Conservation (phyloP, 2,329 filamentous ascomycete genomes). For the Alternaria postmessia region DNA sequence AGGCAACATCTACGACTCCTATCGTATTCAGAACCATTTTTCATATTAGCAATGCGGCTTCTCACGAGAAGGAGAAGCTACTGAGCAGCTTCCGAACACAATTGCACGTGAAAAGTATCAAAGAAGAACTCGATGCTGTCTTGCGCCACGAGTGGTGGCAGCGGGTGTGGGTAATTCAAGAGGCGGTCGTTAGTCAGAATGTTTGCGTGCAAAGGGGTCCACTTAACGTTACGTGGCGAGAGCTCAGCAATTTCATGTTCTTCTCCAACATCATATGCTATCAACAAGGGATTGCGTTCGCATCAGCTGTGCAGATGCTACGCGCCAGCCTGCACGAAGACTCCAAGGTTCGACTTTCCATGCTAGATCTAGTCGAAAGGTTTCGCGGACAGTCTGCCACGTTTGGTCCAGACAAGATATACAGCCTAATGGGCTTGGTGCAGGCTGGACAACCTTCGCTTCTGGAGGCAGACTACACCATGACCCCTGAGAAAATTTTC, state of each 20-base stretch:
- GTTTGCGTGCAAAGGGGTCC: slow-evolving; percentile 15
- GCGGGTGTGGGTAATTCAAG: slow-evolving; percentile 16
- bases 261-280: background rate
- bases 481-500: slow-evolving; percentile 7
- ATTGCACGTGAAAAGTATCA: background rate
- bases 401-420: slow-evolving; percentile 17
- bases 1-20: background rate
- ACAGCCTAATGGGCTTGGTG: background rate
- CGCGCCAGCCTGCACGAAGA: background rate
- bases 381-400: slow-evolving; percentile 15
- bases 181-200: slow-evolving; percentile 4
- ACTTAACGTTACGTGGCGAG: slow-evolving; percentile 2
- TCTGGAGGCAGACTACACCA: slow-evolving; percentile 1
- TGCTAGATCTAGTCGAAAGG: background rate
- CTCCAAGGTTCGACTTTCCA: background rate
- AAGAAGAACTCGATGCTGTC: background rate
- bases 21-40: background rate
- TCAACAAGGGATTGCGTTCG: background rate
- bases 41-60: too few species aligned
- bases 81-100: background rate
- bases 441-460: too few species aligned
- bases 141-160: slow-evolving; percentile 17
- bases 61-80: background rate
- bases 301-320: background rate
- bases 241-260: background rate